phyloP scores from a whole-genome alignment of 2,329 filamentous ascomycete genomes.

The Trichoderma simmonsii region DNA sequence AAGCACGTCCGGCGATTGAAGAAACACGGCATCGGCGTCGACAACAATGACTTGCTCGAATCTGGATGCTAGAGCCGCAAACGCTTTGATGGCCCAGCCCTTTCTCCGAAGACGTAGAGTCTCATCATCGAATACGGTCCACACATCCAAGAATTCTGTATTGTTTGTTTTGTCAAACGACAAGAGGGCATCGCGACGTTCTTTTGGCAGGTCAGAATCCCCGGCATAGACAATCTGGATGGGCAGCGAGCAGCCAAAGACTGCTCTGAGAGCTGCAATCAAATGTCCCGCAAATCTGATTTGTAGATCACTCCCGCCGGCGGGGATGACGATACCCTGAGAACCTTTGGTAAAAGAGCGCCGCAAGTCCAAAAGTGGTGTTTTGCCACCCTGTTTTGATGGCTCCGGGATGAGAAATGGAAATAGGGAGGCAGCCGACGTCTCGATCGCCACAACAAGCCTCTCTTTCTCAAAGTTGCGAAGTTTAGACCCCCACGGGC shows the following conservation, averaged over 20 bases:
- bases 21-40: constrained; percentile 40
- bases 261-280: constrained; percentile 31
- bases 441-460: constrained; percentile 15
- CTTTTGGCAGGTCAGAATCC: constrained; percentile 29
- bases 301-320: constrained; percentile 25
- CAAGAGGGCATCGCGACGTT: constrained; percentile 27
- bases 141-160: constrained; percentile 34
- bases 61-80: constrained; percentile 36
- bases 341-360: constrained; percentile 23
- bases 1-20: constrained; percentile 36
- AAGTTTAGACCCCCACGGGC: neutral
- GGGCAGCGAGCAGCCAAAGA: constrained; percentile 31
- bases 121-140: constrained; percentile 33
- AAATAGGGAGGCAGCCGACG: constrained; percentile 24
- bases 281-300: constrained; percentile 37
- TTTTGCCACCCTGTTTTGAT: neutral
- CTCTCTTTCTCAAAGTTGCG: neutral
- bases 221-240: constrained; percentile 39
- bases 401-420: constrained; percentile 26
- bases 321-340: constrained; percentile 37
- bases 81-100: constrained; percentile 42
- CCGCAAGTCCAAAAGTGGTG: constrained; percentile 24
- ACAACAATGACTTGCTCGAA: constrained; percentile 39
- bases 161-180: constrained; percentile 21
- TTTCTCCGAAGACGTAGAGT: constrained; percentile 30